Evolutionary conservation across 2,329 filamentous ascomycete species (phyloP).

Genomic region (Leptographium galeiforme): DNA sequence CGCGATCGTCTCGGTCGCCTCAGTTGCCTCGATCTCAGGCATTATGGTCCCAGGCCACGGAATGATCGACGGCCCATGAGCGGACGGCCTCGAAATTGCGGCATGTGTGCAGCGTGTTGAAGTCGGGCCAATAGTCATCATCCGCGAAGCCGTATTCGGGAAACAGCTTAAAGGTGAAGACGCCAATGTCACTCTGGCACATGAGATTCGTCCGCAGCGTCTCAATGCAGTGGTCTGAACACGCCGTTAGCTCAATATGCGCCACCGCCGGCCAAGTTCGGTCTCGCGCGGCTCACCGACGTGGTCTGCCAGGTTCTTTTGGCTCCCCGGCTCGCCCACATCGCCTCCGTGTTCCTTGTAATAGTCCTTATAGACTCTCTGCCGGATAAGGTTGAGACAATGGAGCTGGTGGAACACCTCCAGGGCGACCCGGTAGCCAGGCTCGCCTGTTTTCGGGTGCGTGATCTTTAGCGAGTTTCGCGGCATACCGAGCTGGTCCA

Average conservation of each 20-base stretch:
- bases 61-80: slow-evolving; percentile 38
- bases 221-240: slow-evolving; percentile 38
- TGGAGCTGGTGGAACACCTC: slow-evolving; percentile 45
- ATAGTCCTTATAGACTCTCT: slow-evolving; percentile 35
- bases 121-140: slow-evolving; percentile 39
- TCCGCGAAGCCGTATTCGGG: slow-evolving; percentile 26
- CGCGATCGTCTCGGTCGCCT: too few relatives aligned
- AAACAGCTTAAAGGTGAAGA: slow-evolving; percentile 38
- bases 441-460: slow-evolving; percentile 39
- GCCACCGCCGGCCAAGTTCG: neutral
- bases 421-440: slow-evolving; percentile 44
- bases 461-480: slow-evolving; percentile 40
- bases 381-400: slow-evolving; percentile 33
- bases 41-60: slow-evolving; percentile 25
- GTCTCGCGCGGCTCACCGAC: slow-evolving; percentile 17
- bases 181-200: slow-evolving; percentile 40
- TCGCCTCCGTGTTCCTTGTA: slow-evolving; percentile 34
- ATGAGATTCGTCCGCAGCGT: slow-evolving; percentile 37
- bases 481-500: slow-evolving; percentile 37
- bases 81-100: slow-evolving; percentile 38
- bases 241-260: slow-evolving; percentile 4
- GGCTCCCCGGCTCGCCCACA: slow-evolving; percentile 24
- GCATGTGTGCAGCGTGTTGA: slow-evolving; percentile 39
- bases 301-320: slow-evolving; percentile 29
- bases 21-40: slow-evolving; percentile 8